Evolutionary conservation across 2,329 filamentous ascomycete genomes (phyloP), one percentile per base, ranked within the genome.

Genomic region (Knufia petricola): DNA sequence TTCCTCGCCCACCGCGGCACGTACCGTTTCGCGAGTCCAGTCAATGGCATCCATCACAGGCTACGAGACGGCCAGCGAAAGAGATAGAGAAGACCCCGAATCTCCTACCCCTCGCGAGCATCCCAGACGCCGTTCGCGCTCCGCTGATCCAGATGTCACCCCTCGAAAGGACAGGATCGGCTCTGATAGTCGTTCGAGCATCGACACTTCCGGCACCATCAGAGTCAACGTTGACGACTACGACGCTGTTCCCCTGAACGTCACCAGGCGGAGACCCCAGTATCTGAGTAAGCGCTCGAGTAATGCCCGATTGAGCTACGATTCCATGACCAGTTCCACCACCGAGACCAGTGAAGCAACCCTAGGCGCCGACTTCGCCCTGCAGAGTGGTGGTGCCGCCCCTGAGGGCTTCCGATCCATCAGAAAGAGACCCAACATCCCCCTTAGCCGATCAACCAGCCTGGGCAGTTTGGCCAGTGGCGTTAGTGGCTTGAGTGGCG

Each of bases 381-480:
- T 94, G 30, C 86, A 94, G 59, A 85, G 86, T 1, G 87, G 86
- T 15, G 86, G 87, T 21, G 84, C 86, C 10, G 71, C 79, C 3
- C 80, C 86, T 1, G 70, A 59, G 20, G 61, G 60, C 30, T 51
- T 52, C 31, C 56, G 55, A 31, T 51, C 47, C 42, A 44, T 48
- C 42, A 44, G 56, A 19, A 72, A 67, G 48, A 62, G 70, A 20
- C 53, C 59, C 9, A 69, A 61, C 58, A 69, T 59, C 58, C 69
- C 64, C 2, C 71, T 94, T 48, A 81, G 83, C 17, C 77, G 90
- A 20, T 78, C 88, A 9, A 82, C 89, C 52, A 95, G 89, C 66
- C 76, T 95, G 51, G 88, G 88, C 19, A 95, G 90, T 63, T 87
- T 95, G 69, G 84, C 81, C 1, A 95, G 88, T 3, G 86, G 84